These are phyloP conservation scores for Eucommia ulmoides DNA, from an alignment of 257 asterid genomes.

Conservation along the genomic window DNA sequence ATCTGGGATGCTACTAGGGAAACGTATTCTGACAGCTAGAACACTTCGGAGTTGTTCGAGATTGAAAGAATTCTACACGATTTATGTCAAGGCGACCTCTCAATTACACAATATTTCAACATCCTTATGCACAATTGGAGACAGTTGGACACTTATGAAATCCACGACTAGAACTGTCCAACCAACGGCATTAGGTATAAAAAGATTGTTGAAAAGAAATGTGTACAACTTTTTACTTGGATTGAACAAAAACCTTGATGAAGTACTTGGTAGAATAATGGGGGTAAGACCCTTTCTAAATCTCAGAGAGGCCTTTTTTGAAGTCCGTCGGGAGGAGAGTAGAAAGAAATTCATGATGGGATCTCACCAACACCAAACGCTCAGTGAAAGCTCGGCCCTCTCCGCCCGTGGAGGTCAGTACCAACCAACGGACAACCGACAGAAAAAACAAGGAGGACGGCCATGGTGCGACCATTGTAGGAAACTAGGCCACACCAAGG, in stretches of 20 bases:
- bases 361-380: too few relatives aligned
- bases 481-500: too few relatives aligned
- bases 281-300: neutral
- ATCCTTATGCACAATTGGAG: neutral
- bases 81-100: neutral
- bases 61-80: conserved; percentile 1
- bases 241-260: conserved; percentile 1
- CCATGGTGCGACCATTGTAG: too few relatives aligned
- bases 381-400: too few relatives aligned
- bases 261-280: neutral
- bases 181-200: neutral
- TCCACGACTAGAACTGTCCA: conserved; percentile 1
- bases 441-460: too few relatives aligned
- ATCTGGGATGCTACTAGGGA: conserved; percentile 1
- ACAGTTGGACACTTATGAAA: neutral
- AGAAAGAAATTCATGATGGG: neutral
- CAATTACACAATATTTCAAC: neutral
- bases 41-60: neutral
- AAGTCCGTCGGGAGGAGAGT: neutral
- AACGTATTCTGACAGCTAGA: neutral
- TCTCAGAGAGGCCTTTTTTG: neutral
- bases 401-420: too few relatives aligned
- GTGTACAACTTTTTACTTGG: conserved; percentile 1
- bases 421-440: too few relatives aligned
- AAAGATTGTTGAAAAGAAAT: neutral